Percentiles rank a stretch among this genome's conserved stretches.
These are phyloP conservation scores for Sporothrix mexicana DNA, from an alignment of 2,329 filamentous ascomycete species.

Conservation along the genomic window DNA sequence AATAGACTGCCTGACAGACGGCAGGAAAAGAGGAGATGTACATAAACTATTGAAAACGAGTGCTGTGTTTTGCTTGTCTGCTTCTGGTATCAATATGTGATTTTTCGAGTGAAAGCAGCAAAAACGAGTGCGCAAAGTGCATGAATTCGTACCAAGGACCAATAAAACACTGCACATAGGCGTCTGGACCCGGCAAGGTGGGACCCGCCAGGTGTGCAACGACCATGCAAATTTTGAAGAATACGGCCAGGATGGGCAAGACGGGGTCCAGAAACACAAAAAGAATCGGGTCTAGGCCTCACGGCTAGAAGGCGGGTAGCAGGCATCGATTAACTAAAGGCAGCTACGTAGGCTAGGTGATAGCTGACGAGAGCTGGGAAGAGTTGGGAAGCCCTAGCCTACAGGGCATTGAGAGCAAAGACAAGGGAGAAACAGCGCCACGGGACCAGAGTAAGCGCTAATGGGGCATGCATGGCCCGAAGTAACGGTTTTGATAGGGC, in stretches of 20 bases:
- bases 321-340: too few relatives aligned
- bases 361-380: background rate
- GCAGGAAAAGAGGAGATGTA: background rate
- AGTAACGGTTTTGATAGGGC: slow-evolving; percentile 21
- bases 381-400: background rate
- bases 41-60: background rate
- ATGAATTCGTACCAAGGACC: slow-evolving; percentile 20
- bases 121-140: background rate
- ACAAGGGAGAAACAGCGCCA: background rate
- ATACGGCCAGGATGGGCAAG: background rate
- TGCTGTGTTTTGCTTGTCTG: background rate
- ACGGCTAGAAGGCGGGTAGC: background rate
- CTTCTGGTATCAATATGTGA: slow-evolving; percentile 6
- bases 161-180: background rate
- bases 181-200: slow-evolving; percentile 4
- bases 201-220: background rate
- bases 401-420: background rate
- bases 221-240: slow-evolving; percentile 16
- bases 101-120: background rate
- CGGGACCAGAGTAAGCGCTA: background rate
- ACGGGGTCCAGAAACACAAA: background rate
- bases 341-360: background rate
- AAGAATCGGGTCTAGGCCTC: background rate
- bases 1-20: background rate
- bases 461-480: slow-evolving; percentile 15